Conservation (phyloP, 2,329 filamentous ascomycete genomes). For the Chalaropsis thielavioides region DNA sequence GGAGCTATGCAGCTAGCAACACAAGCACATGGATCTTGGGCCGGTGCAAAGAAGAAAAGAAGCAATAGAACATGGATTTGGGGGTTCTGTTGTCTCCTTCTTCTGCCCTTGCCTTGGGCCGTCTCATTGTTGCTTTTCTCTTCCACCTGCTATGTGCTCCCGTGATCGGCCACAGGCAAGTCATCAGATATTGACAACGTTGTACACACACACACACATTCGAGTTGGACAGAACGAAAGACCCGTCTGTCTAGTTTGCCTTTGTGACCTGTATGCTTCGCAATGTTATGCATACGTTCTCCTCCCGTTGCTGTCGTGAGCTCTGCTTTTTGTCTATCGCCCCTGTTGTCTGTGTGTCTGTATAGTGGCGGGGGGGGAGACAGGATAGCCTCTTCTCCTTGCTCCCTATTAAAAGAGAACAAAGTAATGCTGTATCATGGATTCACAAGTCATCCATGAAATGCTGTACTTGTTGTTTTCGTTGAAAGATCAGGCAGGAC, state of each 20-base stretch:
- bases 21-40: background rate
- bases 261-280: background rate
- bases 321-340: background rate
- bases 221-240: background rate
- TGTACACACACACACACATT: background rate
- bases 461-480: background rate
- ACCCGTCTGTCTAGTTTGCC: background rate
- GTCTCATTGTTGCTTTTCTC: background rate
- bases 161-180: background rate
- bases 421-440: background rate
- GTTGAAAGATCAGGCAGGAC: background rate
- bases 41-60: background rate
- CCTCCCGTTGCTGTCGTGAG: background rate
- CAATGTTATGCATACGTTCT: background rate
- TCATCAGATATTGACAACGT: slow-evolving; percentile 1
- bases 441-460: background rate
- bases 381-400: background rate
- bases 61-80: background rate
- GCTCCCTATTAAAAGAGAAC: background rate
- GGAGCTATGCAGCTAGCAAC: background rate
- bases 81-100: background rate
- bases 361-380: background rate
- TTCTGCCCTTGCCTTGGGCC: background rate
- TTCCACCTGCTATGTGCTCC: background rate
- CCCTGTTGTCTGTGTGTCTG: background rate